Conservation (phyloP, 805 yeast genomes). For the Candida hungchunana region DNA sequence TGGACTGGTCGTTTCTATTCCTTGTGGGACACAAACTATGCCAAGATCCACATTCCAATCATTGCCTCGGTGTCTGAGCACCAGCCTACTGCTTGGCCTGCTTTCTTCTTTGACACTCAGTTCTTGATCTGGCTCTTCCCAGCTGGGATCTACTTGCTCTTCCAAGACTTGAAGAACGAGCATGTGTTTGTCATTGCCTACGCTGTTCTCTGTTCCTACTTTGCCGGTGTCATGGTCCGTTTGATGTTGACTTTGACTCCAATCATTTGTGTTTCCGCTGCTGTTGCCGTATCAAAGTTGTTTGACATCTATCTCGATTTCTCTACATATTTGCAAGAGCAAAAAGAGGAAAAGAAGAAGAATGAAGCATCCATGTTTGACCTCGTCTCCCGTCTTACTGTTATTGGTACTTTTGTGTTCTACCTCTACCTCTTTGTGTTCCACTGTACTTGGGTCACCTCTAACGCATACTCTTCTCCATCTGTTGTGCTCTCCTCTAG, state of each 20-base stretch:
- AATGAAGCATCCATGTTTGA: constrained; percentile 16
- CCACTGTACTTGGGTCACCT: constrained; percentile 97
- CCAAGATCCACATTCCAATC: constrained; percentile 96
- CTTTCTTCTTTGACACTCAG: constrained; percentile 91
- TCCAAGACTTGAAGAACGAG: constrained; percentile 86
- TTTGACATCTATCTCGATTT: constrained; percentile 79
- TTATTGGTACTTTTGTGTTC: constrained; percentile 61
- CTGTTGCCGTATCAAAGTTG: constrained; percentile 79
- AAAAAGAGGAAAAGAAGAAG: constrained; percentile 12
- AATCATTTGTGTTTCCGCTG: constrained; percentile 88
- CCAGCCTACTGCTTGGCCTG: constrained; percentile 99
- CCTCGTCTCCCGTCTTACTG: constrained; percentile 54
- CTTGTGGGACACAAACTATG: constrained; percentile 96
- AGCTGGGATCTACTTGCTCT: constrained; percentile 87
- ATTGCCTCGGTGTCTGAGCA: constrained; percentile 99
- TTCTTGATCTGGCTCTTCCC: constrained; percentile 98
- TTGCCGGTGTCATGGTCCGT: constrained; percentile 99
- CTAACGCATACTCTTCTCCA: constrained; percentile 94
- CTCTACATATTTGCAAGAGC: constrained; percentile 28
- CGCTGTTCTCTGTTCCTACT: constrained; percentile 90
- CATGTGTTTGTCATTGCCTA: constrained; percentile 91
- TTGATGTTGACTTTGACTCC: constrained; percentile 96
- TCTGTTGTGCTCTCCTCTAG: constrained; percentile 89
- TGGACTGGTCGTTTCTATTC: constrained; percentile 99
- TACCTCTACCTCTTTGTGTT: constrained; percentile 79